Percentiles rank a stretch among this genome's conserved stretches.
phyloP scores from a whole-genome alignment of 2,329 filamentous ascomycete genomes.

The Ophiocordyceps australis region DNA sequence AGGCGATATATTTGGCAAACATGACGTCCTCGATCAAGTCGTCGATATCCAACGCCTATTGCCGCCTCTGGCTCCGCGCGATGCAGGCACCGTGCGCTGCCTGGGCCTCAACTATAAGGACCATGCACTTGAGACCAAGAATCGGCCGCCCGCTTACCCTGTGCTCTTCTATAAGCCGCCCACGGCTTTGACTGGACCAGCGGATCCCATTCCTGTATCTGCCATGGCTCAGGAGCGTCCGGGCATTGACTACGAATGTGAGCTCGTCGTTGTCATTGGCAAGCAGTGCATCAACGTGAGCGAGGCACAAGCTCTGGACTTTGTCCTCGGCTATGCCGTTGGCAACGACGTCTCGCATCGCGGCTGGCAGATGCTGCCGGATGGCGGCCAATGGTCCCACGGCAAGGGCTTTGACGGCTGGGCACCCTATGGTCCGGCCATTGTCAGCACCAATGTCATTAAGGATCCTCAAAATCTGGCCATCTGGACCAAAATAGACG shows the following conservation, averaged over 20 bases:
- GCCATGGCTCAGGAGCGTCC: constrained; percentile 42
- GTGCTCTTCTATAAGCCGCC: constrained; percentile 20
- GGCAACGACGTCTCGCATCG: constrained; percentile 70
- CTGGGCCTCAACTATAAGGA: constrained; percentile 25
- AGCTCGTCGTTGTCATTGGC: constrained; percentile 57
- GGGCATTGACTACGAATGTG: constrained; percentile 67
- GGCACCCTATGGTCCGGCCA: constrained; percentile 56
- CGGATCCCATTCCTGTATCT: constrained; percentile 47
- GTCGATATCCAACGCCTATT: constrained; percentile 38
- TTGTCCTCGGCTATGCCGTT: constrained; percentile 57
- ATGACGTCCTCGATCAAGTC: constrained; percentile 44
- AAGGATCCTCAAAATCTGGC: constrained; percentile 35
- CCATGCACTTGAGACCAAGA: constrained; percentile 18
- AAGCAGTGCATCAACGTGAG: constrained; percentile 46
- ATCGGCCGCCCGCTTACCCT: constrained; percentile 15
- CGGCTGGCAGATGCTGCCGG: constrained; percentile 54
- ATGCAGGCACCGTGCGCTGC: constrained; percentile 42
- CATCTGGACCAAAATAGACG: constrained; percentile 42
- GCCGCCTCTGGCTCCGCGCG: constrained; percentile 40
- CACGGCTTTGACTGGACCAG: constrained; percentile 14
- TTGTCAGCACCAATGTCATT: constrained; percentile 39
- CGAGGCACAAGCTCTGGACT: constrained; percentile 46
- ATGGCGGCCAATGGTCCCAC: constrained; percentile 51
- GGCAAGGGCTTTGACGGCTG: constrained; percentile 63
- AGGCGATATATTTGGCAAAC: constrained; percentile 47